phyloP scores from a whole-genome alignment of 352 stramenopile genomes.

The Pythium phragmitis region DNA sequence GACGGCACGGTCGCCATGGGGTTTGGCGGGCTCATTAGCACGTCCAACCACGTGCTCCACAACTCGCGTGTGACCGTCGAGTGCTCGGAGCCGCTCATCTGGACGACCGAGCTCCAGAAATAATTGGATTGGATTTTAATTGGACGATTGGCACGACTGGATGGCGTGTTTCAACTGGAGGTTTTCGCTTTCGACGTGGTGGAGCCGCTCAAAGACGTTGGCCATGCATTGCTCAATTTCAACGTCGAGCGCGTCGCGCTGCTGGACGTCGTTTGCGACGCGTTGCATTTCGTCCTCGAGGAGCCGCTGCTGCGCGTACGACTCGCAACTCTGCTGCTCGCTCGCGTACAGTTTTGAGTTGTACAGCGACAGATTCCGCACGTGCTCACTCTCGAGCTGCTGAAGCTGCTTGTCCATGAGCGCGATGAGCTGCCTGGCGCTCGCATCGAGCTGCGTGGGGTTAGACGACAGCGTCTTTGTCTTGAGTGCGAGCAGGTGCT shows the following conservation, averaged over 20 bases:
- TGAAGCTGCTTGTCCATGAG: constrained; percentile 45
- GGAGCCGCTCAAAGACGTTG: constrained; percentile 52
- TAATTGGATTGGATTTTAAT: constrained; percentile 7
- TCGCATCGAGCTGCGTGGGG: constrained; percentile 31
- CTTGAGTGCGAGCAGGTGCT: constrained; percentile 41
- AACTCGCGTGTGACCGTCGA: constrained; percentile 60
- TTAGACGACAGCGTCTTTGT: constrained; percentile 44
- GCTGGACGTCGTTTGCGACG: constrained; percentile 36
- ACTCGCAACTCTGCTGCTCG: constrained; percentile 56
- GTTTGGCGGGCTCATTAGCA: constrained; percentile 85
- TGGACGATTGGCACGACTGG: neutral
- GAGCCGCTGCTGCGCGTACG: constrained; percentile 45
- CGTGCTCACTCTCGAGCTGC: constrained; percentile 44
- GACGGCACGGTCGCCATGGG: constrained; percentile 46
- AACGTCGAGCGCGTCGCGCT: constrained; percentile 49
- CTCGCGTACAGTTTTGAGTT: constrained; percentile 50
- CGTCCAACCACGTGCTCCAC: constrained; percentile 73
- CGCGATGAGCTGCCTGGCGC: constrained; percentile 34
- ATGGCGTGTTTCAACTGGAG: constrained; percentile 32
- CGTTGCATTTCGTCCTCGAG: constrained; percentile 47
- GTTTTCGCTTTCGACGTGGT: constrained; percentile 50
- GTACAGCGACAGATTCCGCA: constrained; percentile 37
- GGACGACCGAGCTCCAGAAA: constrained; percentile 84
- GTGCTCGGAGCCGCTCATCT: constrained; percentile 82
- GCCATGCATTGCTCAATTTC: constrained; percentile 60